Conservation (phyloP, 129 eudicot genomes). For the Sambucus nigra region DNA sequence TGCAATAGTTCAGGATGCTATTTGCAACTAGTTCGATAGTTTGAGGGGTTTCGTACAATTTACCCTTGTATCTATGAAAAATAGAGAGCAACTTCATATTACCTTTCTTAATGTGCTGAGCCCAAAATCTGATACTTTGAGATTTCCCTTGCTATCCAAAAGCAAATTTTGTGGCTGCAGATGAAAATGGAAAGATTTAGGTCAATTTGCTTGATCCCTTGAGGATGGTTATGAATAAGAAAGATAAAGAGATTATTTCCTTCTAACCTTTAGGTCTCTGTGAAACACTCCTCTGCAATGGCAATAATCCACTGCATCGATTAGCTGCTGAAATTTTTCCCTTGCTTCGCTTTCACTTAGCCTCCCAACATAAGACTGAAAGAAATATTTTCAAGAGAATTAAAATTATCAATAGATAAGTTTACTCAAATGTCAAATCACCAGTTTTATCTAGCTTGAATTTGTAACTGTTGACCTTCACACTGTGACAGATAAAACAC, state of each 20-base stretch:
- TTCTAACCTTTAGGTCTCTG: conserved; percentile 32
- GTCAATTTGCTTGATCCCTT: neutral
- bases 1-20: too few species aligned
- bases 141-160: conserved; percentile 35
- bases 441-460: too few species aligned
- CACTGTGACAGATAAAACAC: too few species aligned
- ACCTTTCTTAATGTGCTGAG: conserved; percentile 34
- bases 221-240: neutral
- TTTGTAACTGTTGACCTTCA: too few species aligned
- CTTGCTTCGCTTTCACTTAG: conserved; percentile 24
- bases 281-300: conserved; percentile 48
- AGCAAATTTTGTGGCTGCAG: conserved; percentile 48
- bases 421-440: neutral
- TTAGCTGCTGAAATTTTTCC: conserved; percentile 34
- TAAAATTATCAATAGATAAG: neutral
- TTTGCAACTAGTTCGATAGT: too few species aligned
- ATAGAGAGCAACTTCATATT: neutral
- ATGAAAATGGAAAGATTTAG: neutral
- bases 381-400: neutral
- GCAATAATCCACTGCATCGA: conserved; percentile 38
- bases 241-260: neutral
- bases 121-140: conserved; percentile 58
- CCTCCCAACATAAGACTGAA: conserved; percentile 10
- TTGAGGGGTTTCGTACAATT: too few species aligned
- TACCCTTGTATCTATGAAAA: too few species aligned